Percentiles rank a stretch among this genome's conserved stretches.
phyloP scores from a whole-genome alignment of 208 protist genomes.

The Trypanosoma platydactyli region DNA sequence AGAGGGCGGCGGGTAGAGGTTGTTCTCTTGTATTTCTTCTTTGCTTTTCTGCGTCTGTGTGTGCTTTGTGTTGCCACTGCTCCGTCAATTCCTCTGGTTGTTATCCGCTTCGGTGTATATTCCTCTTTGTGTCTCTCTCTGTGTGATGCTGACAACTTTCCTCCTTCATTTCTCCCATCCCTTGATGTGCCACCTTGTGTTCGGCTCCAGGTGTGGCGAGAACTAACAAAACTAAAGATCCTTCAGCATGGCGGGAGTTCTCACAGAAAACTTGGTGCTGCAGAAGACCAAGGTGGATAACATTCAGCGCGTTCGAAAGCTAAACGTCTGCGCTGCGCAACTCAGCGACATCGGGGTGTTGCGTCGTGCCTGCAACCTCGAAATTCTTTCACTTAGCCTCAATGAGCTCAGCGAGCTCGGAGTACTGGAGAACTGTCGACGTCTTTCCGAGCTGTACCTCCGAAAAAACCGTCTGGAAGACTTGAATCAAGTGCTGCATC shows the following conservation, averaged over 20 bases:
- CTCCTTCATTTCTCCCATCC: slow-evolving; percentile 23
- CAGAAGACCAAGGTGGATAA: slow-evolving; percentile 86
- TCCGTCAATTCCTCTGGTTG: too few relatives aligned
- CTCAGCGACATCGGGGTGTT: slow-evolving; percentile 86
- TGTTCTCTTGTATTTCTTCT: too few relatives aligned
- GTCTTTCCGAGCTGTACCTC: slow-evolving; percentile 80
- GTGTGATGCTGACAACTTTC: too few relatives aligned
- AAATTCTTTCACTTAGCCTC: slow-evolving; percentile 85
- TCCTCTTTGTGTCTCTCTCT: slow-evolving; percentile 31
- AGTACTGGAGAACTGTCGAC: slow-evolving; percentile 62
- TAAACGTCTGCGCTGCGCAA: slow-evolving; percentile 88
- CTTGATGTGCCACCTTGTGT: too few relatives aligned
- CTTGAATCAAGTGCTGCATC: slow-evolving; percentile 87
- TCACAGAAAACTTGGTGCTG: slow-evolving; percentile 79
- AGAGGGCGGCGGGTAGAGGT: too few relatives aligned
- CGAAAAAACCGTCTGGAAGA: slow-evolving; percentile 84
- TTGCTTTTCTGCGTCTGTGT: slow-evolving; percentile 12
- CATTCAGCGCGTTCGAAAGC: slow-evolving; percentile 70
- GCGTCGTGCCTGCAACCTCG: slow-evolving; percentile 54
- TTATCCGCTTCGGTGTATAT: too few relatives aligned
- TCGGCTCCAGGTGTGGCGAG: too few relatives aligned
- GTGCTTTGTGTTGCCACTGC: neutral
- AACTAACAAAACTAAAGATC: neutral
- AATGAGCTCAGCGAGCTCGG: slow-evolving; percentile 84
- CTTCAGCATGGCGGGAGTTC: slow-evolving; percentile 67